phyloP scores from a whole-genome alignment of 805 yeast species.

The Starmerella stigmatis region DNA sequence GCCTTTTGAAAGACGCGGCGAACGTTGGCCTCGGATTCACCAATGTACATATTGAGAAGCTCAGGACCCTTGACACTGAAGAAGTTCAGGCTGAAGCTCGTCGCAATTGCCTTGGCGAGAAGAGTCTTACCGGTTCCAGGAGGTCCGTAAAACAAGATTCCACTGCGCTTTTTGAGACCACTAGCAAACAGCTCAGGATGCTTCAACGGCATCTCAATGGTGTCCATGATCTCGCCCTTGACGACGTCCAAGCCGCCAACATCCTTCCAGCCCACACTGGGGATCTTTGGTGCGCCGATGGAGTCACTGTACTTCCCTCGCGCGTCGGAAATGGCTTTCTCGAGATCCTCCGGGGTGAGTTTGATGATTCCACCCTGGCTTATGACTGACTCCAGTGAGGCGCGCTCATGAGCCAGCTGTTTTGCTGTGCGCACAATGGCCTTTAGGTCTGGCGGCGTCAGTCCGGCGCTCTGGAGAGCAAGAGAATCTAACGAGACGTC shows the following conservation, averaged over 20 bases:
- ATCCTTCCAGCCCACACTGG: slow-evolving; percentile 92
- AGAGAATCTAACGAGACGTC: slow-evolving; percentile 49
- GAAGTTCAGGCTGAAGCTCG: slow-evolving; percentile 85
- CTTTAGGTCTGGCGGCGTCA: slow-evolving; percentile 70
- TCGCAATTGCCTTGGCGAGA: slow-evolving; percentile 93
- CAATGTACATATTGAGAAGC: slow-evolving; percentile 91
- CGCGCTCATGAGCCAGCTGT: slow-evolving; percentile 43
- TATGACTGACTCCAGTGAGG: slow-evolving; percentile 32
- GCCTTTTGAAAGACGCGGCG: slow-evolving; percentile 89
- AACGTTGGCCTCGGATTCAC: slow-evolving; percentile 96
- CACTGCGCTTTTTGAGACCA: slow-evolving; percentile 89
- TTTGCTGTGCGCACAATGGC: slow-evolving; percentile 63
- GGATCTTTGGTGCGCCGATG: slow-evolving; percentile 93
- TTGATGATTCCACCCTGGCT: slow-evolving; percentile 47
- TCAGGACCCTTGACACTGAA: slow-evolving; percentile 98
- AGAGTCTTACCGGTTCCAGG: slow-evolving; percentile 98
- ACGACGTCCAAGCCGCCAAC: slow-evolving; percentile 90
- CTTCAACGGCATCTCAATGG: slow-evolving; percentile 90
- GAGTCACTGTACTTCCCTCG: slow-evolving; percentile 83
- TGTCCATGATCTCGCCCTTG: slow-evolving; percentile 85
- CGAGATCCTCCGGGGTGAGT: slow-evolving; percentile 52
- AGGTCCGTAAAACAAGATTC: slow-evolving; percentile 92
- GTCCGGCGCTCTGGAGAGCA: slow-evolving; percentile 83
- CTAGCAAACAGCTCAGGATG: slow-evolving; percentile 81
- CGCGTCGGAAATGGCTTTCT: slow-evolving; percentile 63